Evolutionary conservation across 2,329 filamentous ascomycete species (phyloP).

Genomic region (Zopfia rhizophila): DNA sequence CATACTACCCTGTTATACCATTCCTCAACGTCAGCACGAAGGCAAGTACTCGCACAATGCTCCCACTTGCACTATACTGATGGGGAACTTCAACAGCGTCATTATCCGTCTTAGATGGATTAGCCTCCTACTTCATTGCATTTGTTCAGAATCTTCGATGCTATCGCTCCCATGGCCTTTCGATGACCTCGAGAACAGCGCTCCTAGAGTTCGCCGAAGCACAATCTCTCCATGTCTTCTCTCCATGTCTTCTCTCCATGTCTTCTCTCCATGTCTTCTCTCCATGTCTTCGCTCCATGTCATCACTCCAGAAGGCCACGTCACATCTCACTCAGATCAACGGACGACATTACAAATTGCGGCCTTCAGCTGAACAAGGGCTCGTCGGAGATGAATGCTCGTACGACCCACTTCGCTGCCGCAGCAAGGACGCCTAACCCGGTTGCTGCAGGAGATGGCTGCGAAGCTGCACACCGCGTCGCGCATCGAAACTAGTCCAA

Average conservation of each 20-base stretch:
- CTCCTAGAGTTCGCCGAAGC: slow-evolving; percentile 6
- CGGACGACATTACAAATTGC: slow-evolving; percentile 12
- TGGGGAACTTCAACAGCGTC: slow-evolving; percentile 5
- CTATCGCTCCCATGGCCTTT: slow-evolving; percentile 8
- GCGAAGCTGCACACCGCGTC: slow-evolving; percentile 4
- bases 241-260: too few relatives aligned
- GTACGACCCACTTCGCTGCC: slow-evolving; percentile 10
- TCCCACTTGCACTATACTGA: slow-evolving; percentile 10
- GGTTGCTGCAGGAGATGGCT: slow-evolving; percentile 10
- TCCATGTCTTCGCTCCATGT: too few relatives aligned
- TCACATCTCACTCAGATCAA: slow-evolving; percentile 12
- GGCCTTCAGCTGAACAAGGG: slow-evolving; percentile 15
- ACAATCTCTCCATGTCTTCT: slow-evolving; percentile 8
- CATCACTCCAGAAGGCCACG: too few relatives aligned
- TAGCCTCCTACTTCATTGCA: slow-evolving; percentile 10
- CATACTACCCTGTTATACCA: slow-evolving; percentile 15
- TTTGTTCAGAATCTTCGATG: slow-evolving; percentile 8
- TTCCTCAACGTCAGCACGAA: slow-evolving; percentile 12
- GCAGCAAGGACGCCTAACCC: slow-evolving; percentile 7
- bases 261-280: slow-evolving; percentile 6
- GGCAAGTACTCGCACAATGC: slow-evolving; percentile 11
- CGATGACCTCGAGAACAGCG: slow-evolving; percentile 10
- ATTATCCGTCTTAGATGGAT: slow-evolving; percentile 9
- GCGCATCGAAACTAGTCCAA: slow-evolving; percentile 10
- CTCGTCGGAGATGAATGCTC: slow-evolving; percentile 11